Base-by-base conservation (phyloP, 148 eudicot species). In the Rhododendron williamsianum region DNA sequence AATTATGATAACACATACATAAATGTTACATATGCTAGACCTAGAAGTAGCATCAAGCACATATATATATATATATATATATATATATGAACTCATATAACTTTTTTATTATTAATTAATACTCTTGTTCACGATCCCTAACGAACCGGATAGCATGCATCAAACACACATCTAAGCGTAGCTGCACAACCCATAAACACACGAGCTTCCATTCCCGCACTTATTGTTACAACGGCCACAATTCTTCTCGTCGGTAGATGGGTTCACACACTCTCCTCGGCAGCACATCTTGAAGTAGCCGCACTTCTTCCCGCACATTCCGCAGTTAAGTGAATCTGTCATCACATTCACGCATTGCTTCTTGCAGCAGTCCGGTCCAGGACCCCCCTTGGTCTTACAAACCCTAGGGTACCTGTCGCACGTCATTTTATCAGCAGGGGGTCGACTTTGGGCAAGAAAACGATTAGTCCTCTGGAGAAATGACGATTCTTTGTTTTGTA, bases 121-220 rank as follows among this genome's bases (percentile, higher is more conserved):
- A 41, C 45, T 41, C 45, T 41, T 41, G 8, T 41, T 41, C 45
- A 41, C 45, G 45, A 41, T 7, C 45, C 45, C 6, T 41, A 4
- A 41, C 45, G 45, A 41, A 5, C 45, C 6, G 6, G 45, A 41
- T 18, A 1, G 23, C 65, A 58, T 9, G 49, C 49, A 7, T 46
- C 49, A 46, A 46, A 7, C 49, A 16, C 16, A 58, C 6, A 58
- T 7, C n/a, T 23, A 60, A 35, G 96, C 94, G 78, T 94, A 94
- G 90, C 86, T 94, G 63, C 96, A 94, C 94, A 94, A 90, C 52
- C 96, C 96, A 82, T 89, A 79, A 76, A 80, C 54, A 85, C 96
- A 94, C 21, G 87, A 77, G 18, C 76, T 86, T 18, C 93, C 93
- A 80, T 83, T 86, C 60, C 86, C 83, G 88, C 97, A 94, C 87